Conservation (phyloP, 352 stramenopile species). For the Pythium plurisporium region DNA sequence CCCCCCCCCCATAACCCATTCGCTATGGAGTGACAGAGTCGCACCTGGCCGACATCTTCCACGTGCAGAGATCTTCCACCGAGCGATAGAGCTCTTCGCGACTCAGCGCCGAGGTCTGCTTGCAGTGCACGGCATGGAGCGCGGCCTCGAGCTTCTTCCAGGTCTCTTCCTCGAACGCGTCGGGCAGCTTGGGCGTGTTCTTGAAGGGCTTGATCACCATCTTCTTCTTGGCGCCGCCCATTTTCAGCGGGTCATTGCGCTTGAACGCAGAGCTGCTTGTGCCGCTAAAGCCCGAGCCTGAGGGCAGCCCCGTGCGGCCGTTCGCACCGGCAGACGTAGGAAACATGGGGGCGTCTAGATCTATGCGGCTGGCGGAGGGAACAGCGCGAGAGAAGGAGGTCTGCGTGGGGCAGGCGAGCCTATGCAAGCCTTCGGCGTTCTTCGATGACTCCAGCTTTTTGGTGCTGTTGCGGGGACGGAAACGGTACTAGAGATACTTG, state of each 20-base stretch:
- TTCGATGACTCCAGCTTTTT: conserved; percentile 7
- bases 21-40: too few species aligned
- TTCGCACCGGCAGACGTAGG: conserved; percentile 5
- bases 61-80: conserved; percentile 90
- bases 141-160: conserved; percentile 69
- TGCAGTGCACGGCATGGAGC: conserved; percentile 59
- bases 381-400: too few species aligned
- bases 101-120: conserved; percentile 59
- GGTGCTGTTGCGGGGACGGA: not conserved
- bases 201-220: conserved; percentile 87
- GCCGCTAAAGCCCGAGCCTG: conserved; percentile 13
- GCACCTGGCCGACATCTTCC: conserved; percentile 88
- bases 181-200: conserved; percentile 64
- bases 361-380: too few species aligned
- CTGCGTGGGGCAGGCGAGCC: too few species aligned
- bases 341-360: too few species aligned
- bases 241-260: conserved; percentile 14
- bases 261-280: conserved; percentile 1
- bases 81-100: conserved; percentile 82
- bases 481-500: not conserved
- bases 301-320: conserved; percentile 9
- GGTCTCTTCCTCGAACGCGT: conserved; percentile 71
- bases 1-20: too few species aligned
- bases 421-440: conserved; percentile 3
- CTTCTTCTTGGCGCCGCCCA: conserved; percentile 57